Conservation (phyloP, 495 filamentous ascomycete species). For the Penicillium atrosanguineum region DNA sequence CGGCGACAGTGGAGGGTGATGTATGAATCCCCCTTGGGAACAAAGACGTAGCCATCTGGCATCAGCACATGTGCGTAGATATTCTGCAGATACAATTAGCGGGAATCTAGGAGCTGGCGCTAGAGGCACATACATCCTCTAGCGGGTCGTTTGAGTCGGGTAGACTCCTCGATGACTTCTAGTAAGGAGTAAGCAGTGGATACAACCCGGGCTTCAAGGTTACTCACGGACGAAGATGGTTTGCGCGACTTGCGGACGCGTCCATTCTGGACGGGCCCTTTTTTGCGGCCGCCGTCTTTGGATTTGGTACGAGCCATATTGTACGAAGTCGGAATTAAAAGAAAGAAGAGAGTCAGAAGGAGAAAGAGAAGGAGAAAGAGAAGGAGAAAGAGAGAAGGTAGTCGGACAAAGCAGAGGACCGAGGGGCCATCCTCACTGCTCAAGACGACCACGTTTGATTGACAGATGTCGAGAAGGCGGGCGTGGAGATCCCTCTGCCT, state of each 20-base stretch:
- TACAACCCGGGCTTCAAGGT: neutral
- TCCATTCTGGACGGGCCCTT: neutral
- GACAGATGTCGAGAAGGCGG: too few species aligned
- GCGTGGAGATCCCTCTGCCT: too few species aligned
- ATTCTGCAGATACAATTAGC: constrained; percentile 22
- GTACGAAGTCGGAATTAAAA: neutral
- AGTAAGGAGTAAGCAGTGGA: neutral
- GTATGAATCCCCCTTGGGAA: constrained; percentile 51
- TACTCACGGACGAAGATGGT: neutral
- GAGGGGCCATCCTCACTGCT: too few species aligned
- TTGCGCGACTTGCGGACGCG: constrained; percentile 1
- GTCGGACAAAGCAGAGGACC: neutral
- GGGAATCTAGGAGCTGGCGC: neutral
- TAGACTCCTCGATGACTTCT: neutral
- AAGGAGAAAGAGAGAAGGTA: too few species aligned
- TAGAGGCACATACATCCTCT: constrained; percentile 14
- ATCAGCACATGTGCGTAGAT: constrained; percentile 23
- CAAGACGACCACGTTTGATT: too few species aligned
- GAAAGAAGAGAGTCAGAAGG: neutral
- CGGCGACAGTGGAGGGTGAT: constrained; percentile 49
- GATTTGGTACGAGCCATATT: constrained; percentile 10
- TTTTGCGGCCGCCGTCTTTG: constrained; percentile 11
- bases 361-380: neutral
- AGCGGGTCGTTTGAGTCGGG: constrained; percentile 20
- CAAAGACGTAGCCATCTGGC: constrained; percentile 43